Evolutionary conservation across 73 alveolate species (phyloP).

Genomic region (Tetrahymena thermophila): DNA sequence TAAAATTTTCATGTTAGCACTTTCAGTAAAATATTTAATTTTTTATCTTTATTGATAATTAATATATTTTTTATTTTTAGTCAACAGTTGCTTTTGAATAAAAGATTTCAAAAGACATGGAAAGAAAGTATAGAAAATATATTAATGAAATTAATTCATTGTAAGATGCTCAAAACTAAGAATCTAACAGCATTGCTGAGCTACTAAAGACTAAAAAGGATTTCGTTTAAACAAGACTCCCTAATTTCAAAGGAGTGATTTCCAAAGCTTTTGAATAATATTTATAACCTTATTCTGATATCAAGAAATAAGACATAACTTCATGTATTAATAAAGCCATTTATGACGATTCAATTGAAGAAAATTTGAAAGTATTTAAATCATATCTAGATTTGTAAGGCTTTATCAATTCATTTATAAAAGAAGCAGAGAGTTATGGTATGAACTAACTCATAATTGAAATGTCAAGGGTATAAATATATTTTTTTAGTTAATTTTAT

Average conservation of each 20-base stretch:
- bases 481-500: not conserved
- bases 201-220: constrained; percentile 6
- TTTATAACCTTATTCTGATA: constrained; percentile 18
- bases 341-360: not conserved
- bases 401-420: not conserved
- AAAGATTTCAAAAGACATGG: not conserved
- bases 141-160: not conserved
- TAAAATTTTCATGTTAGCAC: not conserved
- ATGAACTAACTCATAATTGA: constrained; percentile 29
- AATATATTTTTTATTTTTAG: not conserved
- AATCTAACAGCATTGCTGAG: constrained; percentile 3
- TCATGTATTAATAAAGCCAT: not conserved
- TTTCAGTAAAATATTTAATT: not conserved
- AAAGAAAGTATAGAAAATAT: not conserved
- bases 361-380: constrained; percentile 8
- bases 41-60: not conserved
- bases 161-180: not conserved
- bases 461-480: constrained; percentile 5
- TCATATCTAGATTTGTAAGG: constrained; percentile 9
- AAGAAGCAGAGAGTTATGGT: constrained; percentile 11
- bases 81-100: not conserved
- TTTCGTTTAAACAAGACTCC: constrained; percentile 6
- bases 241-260: constrained; percentile 18
- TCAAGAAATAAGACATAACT: constrained; percentile 10
- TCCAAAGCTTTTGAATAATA: constrained; percentile 35